These are phyloP conservation scores for Fusarium sp. DNA, from an alignment of 2,329 filamentous ascomycete species.

Conservation along the genomic window DNA sequence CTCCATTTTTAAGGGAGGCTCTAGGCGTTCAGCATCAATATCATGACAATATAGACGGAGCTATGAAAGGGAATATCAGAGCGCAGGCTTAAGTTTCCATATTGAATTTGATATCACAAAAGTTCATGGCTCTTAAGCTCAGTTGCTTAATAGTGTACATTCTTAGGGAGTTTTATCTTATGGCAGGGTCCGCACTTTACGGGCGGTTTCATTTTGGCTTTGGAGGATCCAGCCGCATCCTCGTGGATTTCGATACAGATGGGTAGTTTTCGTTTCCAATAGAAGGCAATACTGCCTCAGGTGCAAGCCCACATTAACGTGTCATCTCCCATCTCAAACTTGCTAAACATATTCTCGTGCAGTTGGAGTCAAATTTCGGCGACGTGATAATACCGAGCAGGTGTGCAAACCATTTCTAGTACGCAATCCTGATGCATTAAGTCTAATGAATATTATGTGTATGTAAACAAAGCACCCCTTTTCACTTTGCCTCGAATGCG, in stretches of 20 bases:
- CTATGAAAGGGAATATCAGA: constrained; percentile 5
- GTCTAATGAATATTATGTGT: constrained; percentile 29
- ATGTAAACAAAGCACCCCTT: not conserved
- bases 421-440: constrained; percentile 22
- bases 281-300: constrained; percentile 17
- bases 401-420: not conserved
- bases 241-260: constrained; percentile 11
- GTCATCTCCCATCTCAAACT: not conserved
- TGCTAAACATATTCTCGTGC: not conserved
- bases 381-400: not conserved
- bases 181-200: not conserved
- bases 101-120: not conserved
- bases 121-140: constrained; percentile 1
- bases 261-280: constrained; percentile 10
- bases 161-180: constrained; percentile 13
- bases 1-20: constrained; percentile 4
- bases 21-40: constrained; percentile 25
- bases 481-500: constrained; percentile 64
- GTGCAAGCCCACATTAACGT: constrained; percentile 11
- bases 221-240: not conserved
- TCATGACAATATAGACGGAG: constrained; percentile 23
- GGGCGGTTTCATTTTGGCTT: not conserved
- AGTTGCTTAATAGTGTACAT: not conserved
- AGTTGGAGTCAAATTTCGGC: not conserved
- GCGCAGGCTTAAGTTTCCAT: constrained; percentile 26